Conservation (phyloP, 441 rosid genomes). For the Melastoma candidum region DNA sequence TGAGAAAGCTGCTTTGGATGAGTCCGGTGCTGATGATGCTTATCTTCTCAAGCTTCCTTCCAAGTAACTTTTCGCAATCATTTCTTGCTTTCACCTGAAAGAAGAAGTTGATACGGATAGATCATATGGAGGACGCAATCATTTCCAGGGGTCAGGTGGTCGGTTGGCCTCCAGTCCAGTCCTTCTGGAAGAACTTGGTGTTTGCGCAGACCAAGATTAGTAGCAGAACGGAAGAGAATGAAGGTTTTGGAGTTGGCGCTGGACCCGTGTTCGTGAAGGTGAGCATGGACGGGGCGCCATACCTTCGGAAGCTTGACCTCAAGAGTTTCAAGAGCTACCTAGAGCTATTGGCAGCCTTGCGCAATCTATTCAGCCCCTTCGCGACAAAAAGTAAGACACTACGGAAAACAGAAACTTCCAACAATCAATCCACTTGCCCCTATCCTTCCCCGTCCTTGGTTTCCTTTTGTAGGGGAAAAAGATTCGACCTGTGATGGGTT, state of each 20-base stretch:
- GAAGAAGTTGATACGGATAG: too few species aligned
- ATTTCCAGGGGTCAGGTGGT: constrained; percentile 66
- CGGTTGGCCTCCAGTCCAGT: constrained; percentile 91
- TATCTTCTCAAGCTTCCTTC: constrained; percentile 66
- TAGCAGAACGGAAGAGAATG: constrained; percentile 25
- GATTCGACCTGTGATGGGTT: constrained; percentile 17
- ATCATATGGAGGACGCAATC: not conserved
- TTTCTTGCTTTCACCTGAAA: too few species aligned
- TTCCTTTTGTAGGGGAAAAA: too few species aligned
- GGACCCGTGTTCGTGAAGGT: constrained; percentile 57
- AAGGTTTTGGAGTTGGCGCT: constrained; percentile 4
- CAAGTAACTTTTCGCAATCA: constrained; percentile 26
- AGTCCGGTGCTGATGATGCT: constrained; percentile 12
- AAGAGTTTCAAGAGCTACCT: constrained; percentile 55
- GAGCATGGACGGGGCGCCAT: constrained; percentile 87
- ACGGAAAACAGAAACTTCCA: too few species aligned
- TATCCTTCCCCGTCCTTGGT: too few species aligned
- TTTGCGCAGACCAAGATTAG: constrained; percentile 26
- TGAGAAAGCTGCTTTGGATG: constrained; percentile 1
- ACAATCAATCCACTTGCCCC: too few species aligned
- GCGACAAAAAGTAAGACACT: constrained; percentile 7
- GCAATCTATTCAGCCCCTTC: constrained; percentile 71
- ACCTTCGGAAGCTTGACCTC: constrained; percentile 74
- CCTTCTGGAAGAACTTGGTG: constrained; percentile 64
- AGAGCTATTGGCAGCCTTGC: constrained; percentile 52